Percentiles rank a stretch among this genome's conserved stretches.
Conservation (phyloP, 2,329 filamentous ascomycete species). For the Colletotrichum truncatum region DNA sequence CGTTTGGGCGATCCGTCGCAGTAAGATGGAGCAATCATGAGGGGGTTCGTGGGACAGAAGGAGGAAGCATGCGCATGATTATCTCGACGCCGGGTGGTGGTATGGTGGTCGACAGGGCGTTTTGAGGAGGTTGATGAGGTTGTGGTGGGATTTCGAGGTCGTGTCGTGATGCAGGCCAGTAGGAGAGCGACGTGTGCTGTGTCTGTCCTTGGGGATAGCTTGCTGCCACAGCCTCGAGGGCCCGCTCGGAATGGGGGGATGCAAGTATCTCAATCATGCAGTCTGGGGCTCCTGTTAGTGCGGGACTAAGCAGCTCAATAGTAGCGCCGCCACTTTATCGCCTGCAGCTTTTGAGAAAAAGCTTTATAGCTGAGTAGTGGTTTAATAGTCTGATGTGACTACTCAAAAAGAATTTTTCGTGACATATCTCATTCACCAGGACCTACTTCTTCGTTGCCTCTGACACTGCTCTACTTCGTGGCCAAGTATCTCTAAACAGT, state of each 20-base stretch:
- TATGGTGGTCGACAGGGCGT: background rate
- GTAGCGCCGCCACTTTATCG: constrained; percentile 15
- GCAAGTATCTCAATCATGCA: constrained; percentile 13
- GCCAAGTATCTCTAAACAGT: background rate
- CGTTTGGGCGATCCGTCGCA: constrained; percentile 27
- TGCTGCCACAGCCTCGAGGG: constrained; percentile 24
- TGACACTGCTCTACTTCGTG: background rate
- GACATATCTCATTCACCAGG: background rate
- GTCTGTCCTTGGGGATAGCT: constrained; percentile 20
- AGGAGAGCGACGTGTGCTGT: constrained; percentile 22
- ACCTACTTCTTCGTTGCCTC: background rate
- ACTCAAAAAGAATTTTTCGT: background rate
- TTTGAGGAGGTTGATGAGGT: background rate
- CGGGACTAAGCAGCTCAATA: background rate
- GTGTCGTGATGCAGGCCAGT: constrained; percentile 29
- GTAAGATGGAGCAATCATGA: constrained; percentile 23
- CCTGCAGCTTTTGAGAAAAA: background rate
- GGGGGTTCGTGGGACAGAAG: constrained; percentile 14
- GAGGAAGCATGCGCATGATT: constrained; percentile 21
- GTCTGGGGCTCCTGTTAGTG: constrained; percentile 19
- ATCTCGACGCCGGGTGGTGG: constrained; percentile 1
- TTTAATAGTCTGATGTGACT: background rate
- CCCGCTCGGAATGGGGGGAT: background rate
- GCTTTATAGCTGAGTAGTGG: background rate
- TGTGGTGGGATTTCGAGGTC: constrained; percentile 22